Base-by-base conservation (phyloP, 306 rosid genomes). In the Sindora glabra region DNA sequence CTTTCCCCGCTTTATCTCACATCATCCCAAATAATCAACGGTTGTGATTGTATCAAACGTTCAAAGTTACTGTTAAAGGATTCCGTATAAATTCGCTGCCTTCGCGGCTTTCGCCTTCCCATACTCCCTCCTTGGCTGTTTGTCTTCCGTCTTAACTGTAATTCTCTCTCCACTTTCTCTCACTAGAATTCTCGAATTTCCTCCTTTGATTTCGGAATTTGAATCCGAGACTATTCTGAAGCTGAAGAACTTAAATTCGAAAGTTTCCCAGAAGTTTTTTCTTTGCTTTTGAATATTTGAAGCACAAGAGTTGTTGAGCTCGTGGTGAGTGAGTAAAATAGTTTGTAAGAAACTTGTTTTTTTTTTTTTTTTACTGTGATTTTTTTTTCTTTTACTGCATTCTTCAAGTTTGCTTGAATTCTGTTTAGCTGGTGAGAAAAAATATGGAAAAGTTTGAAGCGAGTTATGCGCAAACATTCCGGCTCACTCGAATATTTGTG, bases 401-500 rank as follows among this genome's bases (percentile, higher is more conserved):
- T 40, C n/a, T 73, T 11, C 21, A 9, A 3, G 10, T 46, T 8
- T 22, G 14, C 15, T 2, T 48, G 17, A 41, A 11, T 25, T 58
- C 54, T 62, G 77, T 40, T 74, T 56, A 60, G 40, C 56, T 49
- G 48, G 17, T 24, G 59, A 65, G 71, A 61, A 56, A 61, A 56
- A 70, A 13, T 24, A 3, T 18, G 5, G 29, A 30, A 51, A 67
- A 41, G 19, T 42, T 36, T 10, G 37, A 2, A 53, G 23, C 19
- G 18, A 47, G 16, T 19, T 19, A 14, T 13, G 3, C 11, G 1
- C 24, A 25, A 16, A 6, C 12, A 9, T 42, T 48, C 36, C 25
- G 16, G 55, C 21, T 46, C 21, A 30, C 42, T 19, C 24, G 4
- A 27, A n/a, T 21, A 4, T 18, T 6, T 27, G 53, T 42, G 42